A percentile compares a stretch with the other conserved stretches of the same genome.
phyloP scores from a whole-genome alignment of 345 rosid species.

The Rhizophora mangle region DNA sequence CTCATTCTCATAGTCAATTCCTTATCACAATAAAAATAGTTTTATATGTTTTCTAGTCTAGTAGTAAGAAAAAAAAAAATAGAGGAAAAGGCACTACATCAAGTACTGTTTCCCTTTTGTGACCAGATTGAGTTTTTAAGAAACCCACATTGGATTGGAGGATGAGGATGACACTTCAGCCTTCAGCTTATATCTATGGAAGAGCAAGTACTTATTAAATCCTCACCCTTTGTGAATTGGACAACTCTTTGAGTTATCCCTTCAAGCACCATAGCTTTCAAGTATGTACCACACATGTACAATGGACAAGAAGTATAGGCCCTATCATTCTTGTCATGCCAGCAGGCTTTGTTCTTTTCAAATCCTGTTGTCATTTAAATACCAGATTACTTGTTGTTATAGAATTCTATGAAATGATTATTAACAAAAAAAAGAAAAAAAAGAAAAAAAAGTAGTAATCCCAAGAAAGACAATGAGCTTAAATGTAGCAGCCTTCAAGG shows the following conservation, averaged over 20 bases:
- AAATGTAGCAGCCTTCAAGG: no score
- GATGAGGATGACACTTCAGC: conserved; percentile 9
- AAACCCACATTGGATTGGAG: neutral
- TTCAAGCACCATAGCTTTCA: neutral
- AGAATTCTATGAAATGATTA: neutral
- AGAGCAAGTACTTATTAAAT: neutral
- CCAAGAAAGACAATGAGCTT: no score
- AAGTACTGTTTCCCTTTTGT: neutral
- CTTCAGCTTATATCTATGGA: neutral
- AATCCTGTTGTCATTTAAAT: neutral
- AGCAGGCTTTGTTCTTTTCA: neutral
- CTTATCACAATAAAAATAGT: no score
- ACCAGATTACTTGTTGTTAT: neutral
- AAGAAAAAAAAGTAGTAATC: neutral
- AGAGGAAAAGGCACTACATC: neutral
- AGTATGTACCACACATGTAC: neutral
- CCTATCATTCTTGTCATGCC: conserved; percentile 2
- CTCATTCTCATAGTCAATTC: no score
- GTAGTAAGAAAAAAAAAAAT: neutral
- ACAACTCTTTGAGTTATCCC: neutral
- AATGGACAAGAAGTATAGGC: neutral
- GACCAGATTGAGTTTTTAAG: neutral
- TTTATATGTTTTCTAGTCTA: no score
- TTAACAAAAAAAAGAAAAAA: neutral
- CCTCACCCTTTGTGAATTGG: neutral